These are phyloP conservation scores for Colletotrichum orchidophilum DNA, from an alignment of 2,329 filamentous ascomycete species.

Conservation along the genomic window DNA sequence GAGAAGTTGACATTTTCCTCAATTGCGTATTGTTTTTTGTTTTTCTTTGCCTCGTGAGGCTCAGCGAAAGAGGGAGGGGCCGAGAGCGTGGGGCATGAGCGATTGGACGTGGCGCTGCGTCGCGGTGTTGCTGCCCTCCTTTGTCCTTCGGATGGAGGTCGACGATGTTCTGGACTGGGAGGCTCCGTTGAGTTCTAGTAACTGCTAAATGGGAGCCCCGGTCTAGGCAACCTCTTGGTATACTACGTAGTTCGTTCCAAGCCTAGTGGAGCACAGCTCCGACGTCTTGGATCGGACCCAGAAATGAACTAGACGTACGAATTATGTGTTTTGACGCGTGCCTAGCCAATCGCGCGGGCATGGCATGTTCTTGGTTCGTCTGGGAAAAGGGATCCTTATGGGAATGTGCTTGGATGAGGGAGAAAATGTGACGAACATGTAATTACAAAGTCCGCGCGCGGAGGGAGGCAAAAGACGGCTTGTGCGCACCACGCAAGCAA, in stretches of 20 bases:
- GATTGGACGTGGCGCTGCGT: background rate
- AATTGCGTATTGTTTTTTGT: background rate
- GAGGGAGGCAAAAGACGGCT: background rate
- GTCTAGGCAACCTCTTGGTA: background rate
- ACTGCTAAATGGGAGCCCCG: background rate
- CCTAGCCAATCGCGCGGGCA: no score
- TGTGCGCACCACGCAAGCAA: background rate
- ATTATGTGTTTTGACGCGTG: no score
- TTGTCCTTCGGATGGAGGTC: background rate
- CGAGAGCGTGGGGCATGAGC: background rate
- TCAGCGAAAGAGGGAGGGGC: background rate
- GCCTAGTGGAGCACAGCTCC: no score
- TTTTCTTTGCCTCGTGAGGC: background rate
- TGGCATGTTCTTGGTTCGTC: background rate
- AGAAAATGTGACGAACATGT: background rate
- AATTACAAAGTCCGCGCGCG: background rate
- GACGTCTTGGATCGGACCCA: no score
- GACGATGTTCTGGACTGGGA: background rate
- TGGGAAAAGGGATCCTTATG: background rate
- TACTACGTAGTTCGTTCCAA: no score
- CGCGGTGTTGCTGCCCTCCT: background rate
- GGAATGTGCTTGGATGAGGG: no score
- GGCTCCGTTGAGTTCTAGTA: background rate
- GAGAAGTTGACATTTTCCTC: background rate
- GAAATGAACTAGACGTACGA: no score